Evolutionary conservation across 345 rosid species (phyloP).

Genomic region (Conringia planisiliqua): DNA sequence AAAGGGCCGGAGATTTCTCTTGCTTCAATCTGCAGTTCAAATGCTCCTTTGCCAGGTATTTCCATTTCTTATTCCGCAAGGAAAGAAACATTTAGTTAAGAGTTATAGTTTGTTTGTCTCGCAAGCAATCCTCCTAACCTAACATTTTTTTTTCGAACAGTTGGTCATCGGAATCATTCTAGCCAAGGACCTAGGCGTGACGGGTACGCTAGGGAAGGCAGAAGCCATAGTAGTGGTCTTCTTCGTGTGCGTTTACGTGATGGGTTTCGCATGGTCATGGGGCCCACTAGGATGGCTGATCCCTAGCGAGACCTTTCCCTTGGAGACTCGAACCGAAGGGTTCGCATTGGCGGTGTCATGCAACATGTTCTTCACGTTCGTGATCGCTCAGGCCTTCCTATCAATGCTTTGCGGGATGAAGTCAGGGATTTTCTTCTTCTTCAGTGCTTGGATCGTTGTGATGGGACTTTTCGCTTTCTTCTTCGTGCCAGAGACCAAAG

Average conservation of each 20-base stretch:
- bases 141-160: conserved; percentile 23
- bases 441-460: conserved; percentile 53
- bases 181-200: conserved; percentile 30
- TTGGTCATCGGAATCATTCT: conserved; percentile 53
- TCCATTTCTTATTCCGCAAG: not conserved
- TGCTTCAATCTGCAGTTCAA: conserved; percentile 48
- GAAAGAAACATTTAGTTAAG: not conserved
- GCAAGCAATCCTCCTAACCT: not conserved
- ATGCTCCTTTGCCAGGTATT: conserved; percentile 35
- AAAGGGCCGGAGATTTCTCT: conserved; percentile 51
- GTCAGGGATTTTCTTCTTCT: conserved; percentile 58
- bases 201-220: conserved; percentile 30
- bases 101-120: not conserved
- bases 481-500: conserved; percentile 59
- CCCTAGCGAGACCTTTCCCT: conserved; percentile 67
- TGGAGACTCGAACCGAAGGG: conserved; percentile 64
- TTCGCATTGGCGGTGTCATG: conserved; percentile 56
- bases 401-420: conserved; percentile 53
- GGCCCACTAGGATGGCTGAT: conserved; percentile 83
- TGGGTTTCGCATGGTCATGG: conserved; percentile 83
- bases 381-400: conserved; percentile 76
- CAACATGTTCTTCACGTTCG: conserved; percentile 82
- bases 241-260: conserved; percentile 55
- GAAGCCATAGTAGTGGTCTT: conserved; percentile 46
- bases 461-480: conserved; percentile 55